Percentiles rank a stretch among this genome's conserved stretches.
Conservation (phyloP, 2,329 filamentous ascomycete species). For the Tolypocladium tundrense region DNA sequence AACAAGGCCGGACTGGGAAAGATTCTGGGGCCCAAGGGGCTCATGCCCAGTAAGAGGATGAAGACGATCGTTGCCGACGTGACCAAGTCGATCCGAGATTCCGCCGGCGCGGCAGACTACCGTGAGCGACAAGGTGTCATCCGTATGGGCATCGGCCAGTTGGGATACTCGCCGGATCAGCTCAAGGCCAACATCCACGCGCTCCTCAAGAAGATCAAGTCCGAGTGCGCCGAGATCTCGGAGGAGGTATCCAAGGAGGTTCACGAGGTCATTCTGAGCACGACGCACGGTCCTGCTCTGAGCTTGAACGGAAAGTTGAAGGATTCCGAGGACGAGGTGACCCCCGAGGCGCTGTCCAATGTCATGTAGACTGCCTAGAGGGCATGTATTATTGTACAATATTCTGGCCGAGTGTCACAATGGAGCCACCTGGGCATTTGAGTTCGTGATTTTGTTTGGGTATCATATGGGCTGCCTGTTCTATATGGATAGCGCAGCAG, state of each 20-base stretch:
- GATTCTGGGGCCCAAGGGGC: constrained; percentile 74
- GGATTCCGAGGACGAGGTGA: constrained; percentile 46
- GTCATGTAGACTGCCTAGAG: constrained; percentile 34
- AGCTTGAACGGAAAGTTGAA: constrained; percentile 73
- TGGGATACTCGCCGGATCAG: constrained; percentile 81
- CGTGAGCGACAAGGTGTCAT: constrained; percentile 78
- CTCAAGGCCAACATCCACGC: constrained; percentile 74
- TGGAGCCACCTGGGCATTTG: neutral
- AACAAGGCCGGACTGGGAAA: constrained; percentile 72
- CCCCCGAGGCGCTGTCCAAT: constrained; percentile 39
- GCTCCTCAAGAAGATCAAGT: constrained; percentile 67
- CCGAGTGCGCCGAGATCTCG: constrained; percentile 64
- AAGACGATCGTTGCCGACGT: constrained; percentile 84
- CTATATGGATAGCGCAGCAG: neutral
- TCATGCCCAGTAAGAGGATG: constrained; percentile 86
- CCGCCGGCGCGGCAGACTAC: constrained; percentile 79
- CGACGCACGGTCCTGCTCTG: constrained; percentile 78
- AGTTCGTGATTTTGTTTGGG: constrained; percentile 10
- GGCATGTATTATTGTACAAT: constrained; percentile 27
- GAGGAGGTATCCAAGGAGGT: constrained; percentile 33
- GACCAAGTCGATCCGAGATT: constrained; percentile 61
- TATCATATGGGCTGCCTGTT: constrained; percentile 14
- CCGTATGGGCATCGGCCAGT: constrained; percentile 79
- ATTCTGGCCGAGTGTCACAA: constrained; percentile 17
- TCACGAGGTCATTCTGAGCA: constrained; percentile 66